Evolutionary conservation across 345 rosid species (phyloP).

Genomic region (Eucalyptus sideroxylon): DNA sequence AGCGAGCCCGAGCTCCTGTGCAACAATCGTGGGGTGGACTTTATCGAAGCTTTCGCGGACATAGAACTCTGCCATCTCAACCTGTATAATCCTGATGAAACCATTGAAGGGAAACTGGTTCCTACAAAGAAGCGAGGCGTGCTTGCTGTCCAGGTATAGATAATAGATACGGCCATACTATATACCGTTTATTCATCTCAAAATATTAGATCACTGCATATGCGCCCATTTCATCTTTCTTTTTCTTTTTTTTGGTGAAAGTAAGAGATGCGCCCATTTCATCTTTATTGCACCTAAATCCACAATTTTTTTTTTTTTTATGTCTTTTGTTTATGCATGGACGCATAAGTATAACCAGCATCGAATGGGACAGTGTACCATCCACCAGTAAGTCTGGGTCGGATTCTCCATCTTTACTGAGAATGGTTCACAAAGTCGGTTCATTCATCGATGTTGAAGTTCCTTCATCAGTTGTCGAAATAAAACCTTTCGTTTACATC

Average conservation of each 20-base stretch:
- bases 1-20: constrained; percentile 83
- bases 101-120: constrained; percentile 52
- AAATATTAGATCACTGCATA: neutral
- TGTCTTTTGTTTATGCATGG: neutral
- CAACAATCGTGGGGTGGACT: constrained; percentile 81
- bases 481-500: neutral
- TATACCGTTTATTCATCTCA: neutral
- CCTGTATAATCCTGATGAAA: constrained; percentile 55
- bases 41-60: constrained; percentile 49
- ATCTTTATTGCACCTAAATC: neutral
- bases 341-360: neutral
- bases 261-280: neutral
- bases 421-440: neutral
- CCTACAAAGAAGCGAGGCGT: constrained; percentile 49
- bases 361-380: neutral
- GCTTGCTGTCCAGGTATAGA: constrained; percentile 59
- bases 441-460: neutral
- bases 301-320: neutral
- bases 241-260: neutral
- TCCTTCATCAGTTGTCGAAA: neutral
- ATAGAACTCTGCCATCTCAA: constrained; percentile 40
- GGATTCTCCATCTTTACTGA: neutral
- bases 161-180: neutral
- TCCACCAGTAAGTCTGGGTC: neutral
- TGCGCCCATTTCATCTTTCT: neutral